phyloP scores from a whole-genome alignment of 768 basidiomycete genomes.

The Lactarius pseudohatsudake region DNA sequence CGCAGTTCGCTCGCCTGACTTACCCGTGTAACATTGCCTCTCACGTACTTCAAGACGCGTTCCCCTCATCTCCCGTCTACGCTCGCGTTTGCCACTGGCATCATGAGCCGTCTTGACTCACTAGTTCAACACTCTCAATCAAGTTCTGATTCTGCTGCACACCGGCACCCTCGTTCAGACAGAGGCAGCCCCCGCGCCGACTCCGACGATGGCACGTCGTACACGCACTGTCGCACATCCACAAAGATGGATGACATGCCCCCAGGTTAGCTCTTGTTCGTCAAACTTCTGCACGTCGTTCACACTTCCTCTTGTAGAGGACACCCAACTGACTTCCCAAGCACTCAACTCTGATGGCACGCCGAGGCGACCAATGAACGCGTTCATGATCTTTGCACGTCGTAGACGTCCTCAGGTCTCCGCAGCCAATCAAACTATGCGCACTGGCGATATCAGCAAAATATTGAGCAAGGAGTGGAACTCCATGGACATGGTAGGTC shows the following conservation, averaged over 20 bases:
- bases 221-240: constrained; percentile 14
- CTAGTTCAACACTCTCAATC: constrained; percentile 23
- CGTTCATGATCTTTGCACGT: constrained; percentile 91
- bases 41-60: constrained; percentile 24
- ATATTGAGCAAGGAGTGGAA: constrained; percentile 87
- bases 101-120: constrained; percentile 28
- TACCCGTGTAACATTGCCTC: constrained; percentile 21
- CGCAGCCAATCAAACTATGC: constrained; percentile 85
- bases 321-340: constrained; percentile 60
- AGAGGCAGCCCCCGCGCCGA: constrained; percentile 22
- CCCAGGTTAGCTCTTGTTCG: constrained; percentile 15
- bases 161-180: constrained; percentile 21
- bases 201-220: constrained; percentile 26
- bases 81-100: constrained; percentile 13
- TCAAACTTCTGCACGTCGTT: not conserved
- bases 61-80: constrained; percentile 7
- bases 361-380: constrained; percentile 90
- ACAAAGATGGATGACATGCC: constrained; percentile 22
- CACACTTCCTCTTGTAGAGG: constrained; percentile 20
- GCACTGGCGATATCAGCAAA: constrained; percentile 88
- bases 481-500: constrained; percentile 62
- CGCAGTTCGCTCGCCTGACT: constrained; percentile 29
- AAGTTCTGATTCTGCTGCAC: constrained; percentile 22
- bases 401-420: constrained; percentile 80
- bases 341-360: constrained; percentile 85